Evolutionary conservation across 1,139 yeast genomes (phyloP).

Genomic region (Waltiozyma sp.): DNA sequence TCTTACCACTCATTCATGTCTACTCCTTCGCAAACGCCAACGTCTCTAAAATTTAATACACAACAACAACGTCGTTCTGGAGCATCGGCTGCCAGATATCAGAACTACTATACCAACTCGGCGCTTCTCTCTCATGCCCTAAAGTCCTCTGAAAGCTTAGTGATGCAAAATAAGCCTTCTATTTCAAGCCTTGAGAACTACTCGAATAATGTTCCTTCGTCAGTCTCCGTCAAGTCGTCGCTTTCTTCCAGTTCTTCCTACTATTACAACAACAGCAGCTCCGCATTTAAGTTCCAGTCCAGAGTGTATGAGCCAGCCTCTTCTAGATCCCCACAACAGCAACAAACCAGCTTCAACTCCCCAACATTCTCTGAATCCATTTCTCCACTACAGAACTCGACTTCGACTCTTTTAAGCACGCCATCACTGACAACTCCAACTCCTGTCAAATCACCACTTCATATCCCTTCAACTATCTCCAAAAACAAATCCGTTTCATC

Average conservation of each 20-base stretch:
- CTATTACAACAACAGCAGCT: conserved; percentile 7
- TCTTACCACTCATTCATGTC: conserved; percentile 9
- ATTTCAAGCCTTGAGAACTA: conserved; percentile 5
- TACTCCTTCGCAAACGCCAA: conserved; percentile 14
- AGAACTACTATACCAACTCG: conserved; percentile 39
- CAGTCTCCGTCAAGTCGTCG: conserved; percentile 8
- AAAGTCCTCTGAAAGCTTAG: conserved; percentile 32
- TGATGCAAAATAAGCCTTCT: conserved; percentile 3
- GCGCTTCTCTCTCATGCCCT: conserved; percentile 35
- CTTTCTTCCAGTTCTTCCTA: conserved; percentile 3
- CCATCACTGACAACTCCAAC: background rate
- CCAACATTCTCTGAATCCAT: conserved; percentile 3
- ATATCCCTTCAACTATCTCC: background rate
- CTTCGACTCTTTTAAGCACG: background rate
- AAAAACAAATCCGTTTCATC: background rate
- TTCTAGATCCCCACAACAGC: conserved; percentile 5
- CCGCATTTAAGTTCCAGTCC: conserved; percentile 22
- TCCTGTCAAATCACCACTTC: background rate
- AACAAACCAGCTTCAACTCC: background rate
- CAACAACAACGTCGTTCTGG: conserved; percentile 13
- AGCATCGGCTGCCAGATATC: conserved; percentile 41
- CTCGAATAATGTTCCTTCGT: background rate
- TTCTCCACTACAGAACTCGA: conserved; percentile 7
- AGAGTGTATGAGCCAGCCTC: conserved; percentile 21
- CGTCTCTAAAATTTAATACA: conserved; percentile 26